These are phyloP conservation scores for Coemansia sp. DNA, from an alignment of 192 early-diverging fungal species.

Conservation along the genomic window DNA sequence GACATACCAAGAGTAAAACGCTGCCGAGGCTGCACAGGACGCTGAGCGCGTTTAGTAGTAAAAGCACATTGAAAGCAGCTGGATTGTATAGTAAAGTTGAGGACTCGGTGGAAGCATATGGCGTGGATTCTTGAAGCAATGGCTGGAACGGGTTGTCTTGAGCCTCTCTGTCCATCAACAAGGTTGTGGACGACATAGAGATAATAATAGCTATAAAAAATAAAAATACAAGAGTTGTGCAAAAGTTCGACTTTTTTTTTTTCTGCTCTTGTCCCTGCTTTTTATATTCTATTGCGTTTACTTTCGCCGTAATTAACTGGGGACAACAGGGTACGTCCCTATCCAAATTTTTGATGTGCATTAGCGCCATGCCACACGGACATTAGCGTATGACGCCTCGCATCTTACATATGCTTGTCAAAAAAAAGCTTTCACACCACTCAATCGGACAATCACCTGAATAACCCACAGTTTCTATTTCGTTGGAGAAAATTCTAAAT, in stretches of 20 bases:
- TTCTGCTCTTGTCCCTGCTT: too few species aligned
- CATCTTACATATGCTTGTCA: neutral
- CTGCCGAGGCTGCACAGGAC: constrained; percentile 23
- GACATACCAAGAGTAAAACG: constrained; percentile 11
- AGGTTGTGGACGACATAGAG: neutral
- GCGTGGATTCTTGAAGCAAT: constrained; percentile 4
- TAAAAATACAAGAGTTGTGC: neutral
- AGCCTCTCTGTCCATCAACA: neutral
- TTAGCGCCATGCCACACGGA: constrained; percentile 4
- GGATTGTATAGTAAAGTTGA: constrained; percentile 16
- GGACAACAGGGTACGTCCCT: neutral
- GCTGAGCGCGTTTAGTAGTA: constrained; percentile 24
- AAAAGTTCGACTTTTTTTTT: neutral
- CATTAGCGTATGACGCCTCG: constrained; percentile 9
- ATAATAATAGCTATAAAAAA: neutral
- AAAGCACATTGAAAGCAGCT: constrained; percentile 9
- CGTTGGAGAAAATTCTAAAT: neutral
- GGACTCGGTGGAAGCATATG: neutral
- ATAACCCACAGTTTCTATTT: neutral
- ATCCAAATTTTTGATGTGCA: neutral
- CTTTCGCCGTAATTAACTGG: neutral
- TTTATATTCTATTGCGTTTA: neutral
- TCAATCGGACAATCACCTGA: neutral
- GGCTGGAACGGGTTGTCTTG: constrained; percentile 29
- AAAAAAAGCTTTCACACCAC: neutral